Evolutionary conservation across 768 basidiomycete genomes (phyloP), one percentile per base, ranked within the genome.

Genomic region (Amanita polypyramis): DNA sequence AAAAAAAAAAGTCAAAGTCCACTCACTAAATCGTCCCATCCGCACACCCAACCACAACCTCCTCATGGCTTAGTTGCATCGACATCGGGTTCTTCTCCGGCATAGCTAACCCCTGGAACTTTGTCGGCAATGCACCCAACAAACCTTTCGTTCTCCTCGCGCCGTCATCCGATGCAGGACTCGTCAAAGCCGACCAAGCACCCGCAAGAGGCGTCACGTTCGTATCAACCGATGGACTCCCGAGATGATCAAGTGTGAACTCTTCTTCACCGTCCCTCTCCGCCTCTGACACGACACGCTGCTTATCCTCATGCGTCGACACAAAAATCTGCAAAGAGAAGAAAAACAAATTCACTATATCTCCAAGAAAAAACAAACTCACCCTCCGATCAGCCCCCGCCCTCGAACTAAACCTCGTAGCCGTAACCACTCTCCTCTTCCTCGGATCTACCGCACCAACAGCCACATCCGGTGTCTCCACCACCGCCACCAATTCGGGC

Each of bases 51-150:
- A 93, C 86, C 14, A 92, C 89, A 1, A 93, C 84, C 59, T 92
- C 88, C 58, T 93, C 90, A 55, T 91, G 85, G 55, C 85, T 90
- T 56, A 94, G 62, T 54, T 89, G 88, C 82, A 95, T 86, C 52
- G 85, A 86, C 91, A 92, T 92, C 6, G 91, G 92, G 56, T 94
- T 92, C 75, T 92, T 89, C 64, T 86, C 91, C 1, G 92, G 89
- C 19, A 79, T 85, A 25, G 88, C 85, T 36, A 95, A 71, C 2
- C 89, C 89, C 15, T 70, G 60, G 56, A 90, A 92, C 59, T 84
- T 87, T 29, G 58, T 56, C 1, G 87, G 88, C 10, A 87, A 59
- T 14, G 66, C 54, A 0, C 87, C 81, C 35, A 76, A 62, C 0
- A 89, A 56, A 5, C 85, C 87, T 55, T 75, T 78, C 10, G 77